These are phyloP conservation scores for Spiromastix sp. DNA, from an alignment of 2,329 filamentous ascomycete genomes.

Conservation along the genomic window DNA sequence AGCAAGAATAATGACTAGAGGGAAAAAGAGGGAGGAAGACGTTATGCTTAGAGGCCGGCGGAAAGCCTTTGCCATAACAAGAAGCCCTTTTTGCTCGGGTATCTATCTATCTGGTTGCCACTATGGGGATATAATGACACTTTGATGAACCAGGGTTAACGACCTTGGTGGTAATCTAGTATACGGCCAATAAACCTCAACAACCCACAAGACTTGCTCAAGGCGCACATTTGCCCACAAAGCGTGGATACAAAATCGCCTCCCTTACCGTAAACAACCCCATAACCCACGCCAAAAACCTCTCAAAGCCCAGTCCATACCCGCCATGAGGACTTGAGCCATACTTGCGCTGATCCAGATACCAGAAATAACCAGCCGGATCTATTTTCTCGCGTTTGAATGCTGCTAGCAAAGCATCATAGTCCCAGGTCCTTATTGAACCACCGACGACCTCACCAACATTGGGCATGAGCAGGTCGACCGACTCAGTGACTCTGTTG, in stretches of 20 bases:
- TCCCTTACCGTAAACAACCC: conserved; percentile 56
- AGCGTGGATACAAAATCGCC: conserved; percentile 42
- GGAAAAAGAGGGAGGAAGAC: too few species aligned
- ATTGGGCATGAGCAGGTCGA: conserved; percentile 80
- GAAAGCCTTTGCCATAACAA: too few species aligned
- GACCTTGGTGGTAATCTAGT: too few species aligned
- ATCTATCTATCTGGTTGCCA: too few species aligned
- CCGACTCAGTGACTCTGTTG: conserved; percentile 77
- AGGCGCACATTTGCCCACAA: conserved; percentile 41
- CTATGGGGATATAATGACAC: too few species aligned
- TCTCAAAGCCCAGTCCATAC: conserved; percentile 85
- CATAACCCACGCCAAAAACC: conserved; percentile 60
- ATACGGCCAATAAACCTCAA: too few species aligned
- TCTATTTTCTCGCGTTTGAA: conserved; percentile 82
- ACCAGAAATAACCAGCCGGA: conserved; percentile 89
- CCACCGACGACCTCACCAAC: conserved; percentile 96
- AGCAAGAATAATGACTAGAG: too few species aligned
- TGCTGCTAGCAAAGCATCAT: conserved; percentile 77
- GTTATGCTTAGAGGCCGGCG: too few species aligned
- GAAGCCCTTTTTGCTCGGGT: too few species aligned
- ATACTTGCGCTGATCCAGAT: conserved; percentile 95
- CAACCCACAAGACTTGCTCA: too few species aligned
- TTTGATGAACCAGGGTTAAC: too few species aligned
- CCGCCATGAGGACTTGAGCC: conserved; percentile 86
- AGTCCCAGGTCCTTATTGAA: conserved; percentile 89